A percentile compares a stretch with the other conserved stretches of the same genome.
Conservation (phyloP, 1,284 basidiomycete species). For the Veloporphyrellus conicus region DNA sequence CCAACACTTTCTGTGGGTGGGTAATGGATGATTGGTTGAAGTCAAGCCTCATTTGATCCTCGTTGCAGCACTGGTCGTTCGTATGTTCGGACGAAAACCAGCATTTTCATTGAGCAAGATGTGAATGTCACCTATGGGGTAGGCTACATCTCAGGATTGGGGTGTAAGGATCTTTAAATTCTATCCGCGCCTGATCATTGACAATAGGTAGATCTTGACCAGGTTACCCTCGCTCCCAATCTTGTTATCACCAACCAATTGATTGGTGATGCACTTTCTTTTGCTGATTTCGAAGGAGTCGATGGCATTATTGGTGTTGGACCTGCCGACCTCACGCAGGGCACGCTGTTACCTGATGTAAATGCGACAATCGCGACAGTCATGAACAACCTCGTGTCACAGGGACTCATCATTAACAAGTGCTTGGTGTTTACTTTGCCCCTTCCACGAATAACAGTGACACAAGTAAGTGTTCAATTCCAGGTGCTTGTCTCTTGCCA, state of each 20-base stretch:
- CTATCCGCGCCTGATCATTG: not conserved
- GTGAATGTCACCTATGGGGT: conserved; percentile 25
- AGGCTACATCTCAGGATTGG: conserved; percentile 20
- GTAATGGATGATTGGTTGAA: conserved; percentile 2
- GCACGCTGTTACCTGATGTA: conserved; percentile 4
- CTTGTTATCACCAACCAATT: conserved; percentile 26
- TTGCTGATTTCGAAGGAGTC: conserved; percentile 9
- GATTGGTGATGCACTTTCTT: conserved; percentile 22
- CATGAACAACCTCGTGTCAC: conserved; percentile 24
- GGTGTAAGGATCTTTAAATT: conserved; percentile 17
- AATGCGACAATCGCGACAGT: conserved; percentile 23
- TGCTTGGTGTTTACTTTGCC: conserved; percentile 26
- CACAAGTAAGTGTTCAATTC: conserved; percentile 14
- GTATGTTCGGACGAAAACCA: conserved; percentile 24
- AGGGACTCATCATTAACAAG: conserved; percentile 14
- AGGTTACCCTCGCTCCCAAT: conserved; percentile 15
- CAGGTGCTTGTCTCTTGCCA: not conserved
- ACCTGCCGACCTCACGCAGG: conserved; percentile 22
- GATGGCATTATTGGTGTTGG: conserved; percentile 29
- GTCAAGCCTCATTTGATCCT: not conserved
- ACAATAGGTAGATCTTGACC: conserved; percentile 21
- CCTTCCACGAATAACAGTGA: conserved; percentile 19
- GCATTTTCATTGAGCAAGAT: conserved; percentile 21
- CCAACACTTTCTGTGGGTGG: conserved; percentile 34
- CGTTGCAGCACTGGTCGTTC: conserved; percentile 13